Conservation (phyloP, 208 protist genomes). For the Trypanosoma congolense region DNA sequence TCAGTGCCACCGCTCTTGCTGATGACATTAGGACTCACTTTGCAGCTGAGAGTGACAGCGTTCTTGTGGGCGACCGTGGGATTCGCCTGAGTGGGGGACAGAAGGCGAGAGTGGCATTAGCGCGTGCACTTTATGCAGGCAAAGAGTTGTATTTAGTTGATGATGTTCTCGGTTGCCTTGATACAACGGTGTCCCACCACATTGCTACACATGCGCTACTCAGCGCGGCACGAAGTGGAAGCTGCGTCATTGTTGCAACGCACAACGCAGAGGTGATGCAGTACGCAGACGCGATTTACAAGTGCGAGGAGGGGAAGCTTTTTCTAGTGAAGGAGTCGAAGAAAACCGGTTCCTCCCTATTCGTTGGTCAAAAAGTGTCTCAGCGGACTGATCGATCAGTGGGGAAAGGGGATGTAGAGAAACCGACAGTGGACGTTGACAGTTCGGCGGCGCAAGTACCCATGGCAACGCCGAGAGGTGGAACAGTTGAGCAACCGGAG, state of each 20-base stretch:
- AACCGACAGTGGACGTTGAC: neutral
- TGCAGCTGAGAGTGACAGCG: slow-evolving; percentile 42
- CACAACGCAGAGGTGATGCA: slow-evolving; percentile 24
- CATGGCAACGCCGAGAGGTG: neutral
- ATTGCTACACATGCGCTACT: slow-evolving; percentile 22
- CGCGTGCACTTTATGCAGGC: slow-evolving; percentile 42
- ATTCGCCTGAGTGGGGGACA: slow-evolving; percentile 48
- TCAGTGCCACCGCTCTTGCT: slow-evolving; percentile 33
- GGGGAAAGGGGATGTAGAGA: neutral
- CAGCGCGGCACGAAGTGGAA: neutral
- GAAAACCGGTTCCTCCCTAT: neutral
- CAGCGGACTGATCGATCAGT: neutral
- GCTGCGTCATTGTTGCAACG: slow-evolving; percentile 24
- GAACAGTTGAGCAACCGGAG: neutral
- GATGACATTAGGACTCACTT: slow-evolving; percentile 37
- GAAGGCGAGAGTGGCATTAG: slow-evolving; percentile 37
- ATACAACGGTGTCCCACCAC: slow-evolving; percentile 41
- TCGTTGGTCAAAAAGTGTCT: neutral
- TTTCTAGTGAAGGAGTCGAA: neutral
- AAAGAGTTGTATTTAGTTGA: slow-evolving; percentile 61
- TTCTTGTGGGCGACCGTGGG: slow-evolving; percentile 44
- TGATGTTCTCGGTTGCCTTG: slow-evolving; percentile 71
- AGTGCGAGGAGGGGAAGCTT: slow-evolving; percentile 15
- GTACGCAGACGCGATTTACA: slow-evolving; percentile 19
- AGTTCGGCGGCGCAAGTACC: neutral